phyloP scores from a whole-genome alignment of 805 yeast genomes.

The Candida orba region DNA sequence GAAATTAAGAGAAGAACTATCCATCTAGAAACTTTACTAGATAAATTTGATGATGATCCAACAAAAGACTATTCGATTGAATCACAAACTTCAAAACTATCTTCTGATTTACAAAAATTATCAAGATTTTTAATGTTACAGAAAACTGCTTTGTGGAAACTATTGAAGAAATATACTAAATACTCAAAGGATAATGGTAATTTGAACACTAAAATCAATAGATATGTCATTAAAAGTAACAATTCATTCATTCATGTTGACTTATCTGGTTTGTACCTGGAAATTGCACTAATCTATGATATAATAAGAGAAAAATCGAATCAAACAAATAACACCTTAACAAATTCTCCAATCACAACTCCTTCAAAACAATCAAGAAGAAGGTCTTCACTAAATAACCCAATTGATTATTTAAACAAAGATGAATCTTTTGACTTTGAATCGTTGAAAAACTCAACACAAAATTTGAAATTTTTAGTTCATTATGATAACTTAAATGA shows the following conservation, averaged over 20 bases:
- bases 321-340: background rate
- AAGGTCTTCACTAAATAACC: constrained; percentile 12
- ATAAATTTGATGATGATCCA: background rate
- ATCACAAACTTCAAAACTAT: constrained; percentile 26
- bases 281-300: constrained; percentile 48
- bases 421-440: constrained; percentile 31
- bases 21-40: constrained; percentile 30
- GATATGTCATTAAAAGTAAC: constrained; percentile 33
- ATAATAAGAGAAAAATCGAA: constrained; percentile 29
- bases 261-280: constrained; percentile 53
- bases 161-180: constrained; percentile 60
- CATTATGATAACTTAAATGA: constrained; percentile 55
- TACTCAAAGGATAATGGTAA: constrained; percentile 31
- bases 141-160: constrained; percentile 64
- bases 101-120: constrained; percentile 51
- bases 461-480: constrained; percentile 42
- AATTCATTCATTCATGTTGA: constrained; percentile 56
- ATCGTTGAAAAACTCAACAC: constrained; percentile 28
- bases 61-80: background rate
- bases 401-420: constrained; percentile 11
- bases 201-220: constrained; percentile 23
- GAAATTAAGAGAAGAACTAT: constrained; percentile 52
- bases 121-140: constrained; percentile 69
- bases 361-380: constrained; percentile 4
- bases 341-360: background rate